Evolutionary conservation across 2,329 filamentous ascomycete species (phyloP).

Genomic region (Neopestalotiopsis rosae): DNA sequence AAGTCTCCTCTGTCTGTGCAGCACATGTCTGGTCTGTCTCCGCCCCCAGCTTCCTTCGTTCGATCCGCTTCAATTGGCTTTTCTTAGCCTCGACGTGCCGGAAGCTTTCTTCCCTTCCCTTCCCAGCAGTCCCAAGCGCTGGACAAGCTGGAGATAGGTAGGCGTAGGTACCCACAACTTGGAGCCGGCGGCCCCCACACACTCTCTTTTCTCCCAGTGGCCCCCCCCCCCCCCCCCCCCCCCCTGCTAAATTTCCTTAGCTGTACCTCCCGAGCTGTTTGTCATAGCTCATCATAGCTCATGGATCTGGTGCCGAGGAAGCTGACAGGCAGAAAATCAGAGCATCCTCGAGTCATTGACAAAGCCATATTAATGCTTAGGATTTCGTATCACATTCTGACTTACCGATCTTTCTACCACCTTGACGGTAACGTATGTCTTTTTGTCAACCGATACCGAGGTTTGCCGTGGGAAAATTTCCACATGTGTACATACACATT

Average conservation of each 20-base stretch:
- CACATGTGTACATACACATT: too few relatives aligned
- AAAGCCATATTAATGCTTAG: background rate
- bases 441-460: too few relatives aligned
- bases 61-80: background rate
- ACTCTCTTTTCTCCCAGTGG: background rate
- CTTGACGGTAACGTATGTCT: too few relatives aligned
- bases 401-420: too few relatives aligned
- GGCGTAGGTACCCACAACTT: background rate
- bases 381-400: background rate
- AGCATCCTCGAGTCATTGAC: background rate
- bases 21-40: background rate
- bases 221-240: too few relatives aligned
- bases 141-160: too few relatives aligned
- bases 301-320: background rate
- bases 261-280: background rate
- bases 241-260: too few relatives aligned
- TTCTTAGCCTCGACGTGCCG: background rate
- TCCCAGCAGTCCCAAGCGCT: background rate
- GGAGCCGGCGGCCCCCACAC: background rate
- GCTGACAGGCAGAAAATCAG: background rate
- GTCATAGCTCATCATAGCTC: background rate
- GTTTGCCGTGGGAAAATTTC: too few relatives aligned
- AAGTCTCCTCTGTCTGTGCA: background rate
- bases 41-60: background rate
- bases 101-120: background rate